Evolutionary conservation across 805 yeast species (phyloP).

Genomic region (Candida tibetensis): DNA sequence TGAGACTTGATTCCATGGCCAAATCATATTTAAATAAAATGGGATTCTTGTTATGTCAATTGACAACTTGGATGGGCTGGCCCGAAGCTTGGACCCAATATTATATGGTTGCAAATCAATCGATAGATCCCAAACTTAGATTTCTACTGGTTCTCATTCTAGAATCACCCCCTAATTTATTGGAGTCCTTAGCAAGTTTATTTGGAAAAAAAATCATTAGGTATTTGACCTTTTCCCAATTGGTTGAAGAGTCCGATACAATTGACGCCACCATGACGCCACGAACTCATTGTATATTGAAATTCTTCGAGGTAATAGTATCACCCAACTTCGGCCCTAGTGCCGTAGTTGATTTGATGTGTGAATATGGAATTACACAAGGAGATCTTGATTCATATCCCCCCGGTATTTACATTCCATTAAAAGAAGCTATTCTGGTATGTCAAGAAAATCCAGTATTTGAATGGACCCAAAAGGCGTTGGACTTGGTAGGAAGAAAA

Average conservation of each 20-base stretch:
- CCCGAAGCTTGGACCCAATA: constrained; percentile 58
- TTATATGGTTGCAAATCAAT: constrained; percentile 40
- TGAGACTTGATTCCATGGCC: constrained; percentile 52
- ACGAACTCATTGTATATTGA: constrained; percentile 55
- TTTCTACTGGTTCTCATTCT: constrained; percentile 47
- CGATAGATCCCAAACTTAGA: constrained; percentile 38
- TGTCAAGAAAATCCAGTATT: constrained; percentile 54
- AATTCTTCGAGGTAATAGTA: constrained; percentile 60
- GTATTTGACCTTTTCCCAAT: constrained; percentile 63
- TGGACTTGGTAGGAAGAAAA: constrained; percentile 63
- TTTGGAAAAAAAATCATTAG: constrained; percentile 44
- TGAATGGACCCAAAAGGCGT: constrained; percentile 44
- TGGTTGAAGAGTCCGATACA: constrained; percentile 59
- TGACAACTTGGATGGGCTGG: constrained; percentile 74
- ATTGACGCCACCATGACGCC: constrained; percentile 65
- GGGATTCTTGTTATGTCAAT: constrained; percentile 55
- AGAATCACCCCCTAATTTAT: constrained; percentile 58
- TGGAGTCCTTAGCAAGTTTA: constrained; percentile 54
- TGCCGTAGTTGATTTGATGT: constrained; percentile 61
- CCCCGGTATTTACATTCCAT: constrained; percentile 63
- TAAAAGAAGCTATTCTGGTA: constrained; percentile 56
- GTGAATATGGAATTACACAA: constrained; percentile 50
- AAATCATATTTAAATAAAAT: constrained; percentile 36
- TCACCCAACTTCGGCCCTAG: constrained; percentile 50
- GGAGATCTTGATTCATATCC: constrained; percentile 68